Percentiles rank a stretch among this genome's conserved stretches.
These are phyloP conservation scores for Exophiala calicioides DNA, from an alignment of 2,329 filamentous ascomycete genomes.

Conservation along the genomic window DNA sequence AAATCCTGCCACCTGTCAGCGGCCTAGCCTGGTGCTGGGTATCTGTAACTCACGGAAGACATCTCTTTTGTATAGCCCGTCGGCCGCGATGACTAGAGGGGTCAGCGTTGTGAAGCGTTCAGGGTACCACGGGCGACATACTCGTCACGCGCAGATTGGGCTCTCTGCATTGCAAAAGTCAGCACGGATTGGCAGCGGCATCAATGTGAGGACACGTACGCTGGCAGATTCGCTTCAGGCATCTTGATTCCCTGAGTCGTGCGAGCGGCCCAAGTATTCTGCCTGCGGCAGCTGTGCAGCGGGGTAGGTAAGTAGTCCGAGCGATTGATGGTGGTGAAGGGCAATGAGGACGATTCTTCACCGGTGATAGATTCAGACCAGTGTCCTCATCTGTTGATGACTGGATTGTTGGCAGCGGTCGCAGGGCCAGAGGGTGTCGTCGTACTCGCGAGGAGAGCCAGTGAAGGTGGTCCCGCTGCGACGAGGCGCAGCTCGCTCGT, in stretches of 20 bases:
- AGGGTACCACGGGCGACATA: slow-evolving; percentile 48
- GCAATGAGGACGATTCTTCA: slow-evolving; percentile 1
- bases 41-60: slow-evolving; percentile 90
- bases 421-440: slow-evolving; percentile 1
- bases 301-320: slow-evolving; percentile 16
- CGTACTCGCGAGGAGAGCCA: slow-evolving; percentile 23
- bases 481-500: slow-evolving; percentile 23
- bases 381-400: slow-evolving; percentile 1
- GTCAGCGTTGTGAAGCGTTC: slow-evolving; percentile 27
- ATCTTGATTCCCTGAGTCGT: slow-evolving; percentile 27
- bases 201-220: slow-evolving; percentile 49
- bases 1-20: slow-evolving; percentile 64
- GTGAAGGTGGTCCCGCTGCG: slow-evolving; percentile 7
- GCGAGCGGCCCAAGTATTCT: slow-evolving; percentile 10
- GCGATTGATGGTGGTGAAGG: slow-evolving; percentile 1
- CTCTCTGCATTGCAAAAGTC: slow-evolving; percentile 54
- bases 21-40: slow-evolving; percentile 5
- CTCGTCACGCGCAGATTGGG: slow-evolving; percentile 92
- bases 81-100: slow-evolving; percentile 85
- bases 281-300: slow-evolving; percentile 19
- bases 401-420: slow-evolving; percentile 6
- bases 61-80: slow-evolving; percentile 98
- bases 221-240: slow-evolving; percentile 63
- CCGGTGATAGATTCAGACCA: not conserved
- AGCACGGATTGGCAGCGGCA: slow-evolving; percentile 16